A percentile compares a stretch with the other conserved stretches of the same genome.
These are phyloP conservation scores for Cladophialophora exuberans DNA, from an alignment of 2,329 filamentous ascomycete genomes.

Conservation along the genomic window DNA sequence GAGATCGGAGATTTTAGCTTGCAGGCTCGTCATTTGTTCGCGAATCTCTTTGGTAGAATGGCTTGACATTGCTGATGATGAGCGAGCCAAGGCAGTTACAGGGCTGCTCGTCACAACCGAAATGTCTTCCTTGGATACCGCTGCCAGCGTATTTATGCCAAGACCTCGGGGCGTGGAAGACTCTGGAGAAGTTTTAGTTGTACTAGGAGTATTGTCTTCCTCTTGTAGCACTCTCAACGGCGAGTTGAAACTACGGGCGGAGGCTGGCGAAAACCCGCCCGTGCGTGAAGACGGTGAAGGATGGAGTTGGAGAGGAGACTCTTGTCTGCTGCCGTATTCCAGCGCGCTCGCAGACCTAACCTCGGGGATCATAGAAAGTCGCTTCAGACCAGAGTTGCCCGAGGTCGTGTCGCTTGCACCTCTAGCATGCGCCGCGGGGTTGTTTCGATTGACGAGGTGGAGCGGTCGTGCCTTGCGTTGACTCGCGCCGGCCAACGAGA, in stretches of 20 bases:
- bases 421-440: constrained; percentile 42
- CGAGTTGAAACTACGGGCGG: constrained; percentile 31
- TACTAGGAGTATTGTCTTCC: constrained; percentile 30
- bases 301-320: constrained; percentile 27
- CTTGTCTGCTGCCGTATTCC: constrained; percentile 30
- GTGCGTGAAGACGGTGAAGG: constrained; percentile 9
- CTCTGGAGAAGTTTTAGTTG: constrained; percentile 32
- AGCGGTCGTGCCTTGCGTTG: constrained; percentile 26
- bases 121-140: constrained; percentile 26
- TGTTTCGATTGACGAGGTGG: constrained; percentile 36
- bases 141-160: constrained; percentile 31
- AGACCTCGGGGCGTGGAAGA: constrained; percentile 23
- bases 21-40: constrained; percentile 82
- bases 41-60: constrained; percentile 59
- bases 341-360: constrained; percentile 32
- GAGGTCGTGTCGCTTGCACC: constrained; percentile 48
- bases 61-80: constrained; percentile 27
- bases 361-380: constrained; percentile 30
- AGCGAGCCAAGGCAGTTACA: constrained; percentile 23
- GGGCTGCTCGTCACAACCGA: constrained; percentile 24
- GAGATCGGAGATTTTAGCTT: constrained; percentile 79
- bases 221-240: constrained; percentile 30
- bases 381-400: constrained; percentile 23
- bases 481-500: constrained; percentile 37
- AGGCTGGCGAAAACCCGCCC: constrained; percentile 20